Percentiles rank a stretch among this genome's conserved stretches.
Conservation (phyloP, 352 stramenopile species). For the Poterioochromonas sp. region DNA sequence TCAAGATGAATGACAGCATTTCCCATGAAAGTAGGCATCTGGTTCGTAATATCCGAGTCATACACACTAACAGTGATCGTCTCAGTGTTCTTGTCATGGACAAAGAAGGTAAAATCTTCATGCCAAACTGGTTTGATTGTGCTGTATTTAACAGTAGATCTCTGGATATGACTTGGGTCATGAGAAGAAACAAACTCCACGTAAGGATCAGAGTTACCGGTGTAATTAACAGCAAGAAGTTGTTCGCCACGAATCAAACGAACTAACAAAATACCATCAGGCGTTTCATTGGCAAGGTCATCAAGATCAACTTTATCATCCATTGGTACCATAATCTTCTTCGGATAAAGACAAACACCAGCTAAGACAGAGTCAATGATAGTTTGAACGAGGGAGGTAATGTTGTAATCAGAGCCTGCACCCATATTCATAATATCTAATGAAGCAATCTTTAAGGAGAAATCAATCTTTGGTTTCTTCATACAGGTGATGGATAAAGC, state of each 20-base stretch:
- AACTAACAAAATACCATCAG: constrained; percentile 1
- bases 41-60: too few species aligned
- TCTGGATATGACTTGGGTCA: background rate
- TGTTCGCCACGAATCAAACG: background rate
- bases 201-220: background rate
- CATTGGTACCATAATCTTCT: constrained; percentile 38
- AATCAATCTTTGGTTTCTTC: constrained; percentile 42
- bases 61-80: too few species aligned
- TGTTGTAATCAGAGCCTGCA: background rate
- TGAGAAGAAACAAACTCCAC: background rate
- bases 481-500: constrained; percentile 25
- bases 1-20: too few species aligned
- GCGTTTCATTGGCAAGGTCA: constrained; percentile 22
- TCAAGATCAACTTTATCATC: constrained; percentile 35
- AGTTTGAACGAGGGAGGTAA: constrained; percentile 35
- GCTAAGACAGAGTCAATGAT: constrained; percentile 38
- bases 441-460: constrained; percentile 40
- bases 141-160: background rate
- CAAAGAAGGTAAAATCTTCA: background rate
- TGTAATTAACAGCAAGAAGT: background rate
- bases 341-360: constrained; percentile 37
- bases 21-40: too few species aligned
- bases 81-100: too few species aligned
- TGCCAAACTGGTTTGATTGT: background rate
- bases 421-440: constrained; percentile 35